Percentiles rank a stretch among this genome's conserved stretches.
phyloP scores from a whole-genome alignment of 345 rosid species.

The Trapa bicornis region DNA sequence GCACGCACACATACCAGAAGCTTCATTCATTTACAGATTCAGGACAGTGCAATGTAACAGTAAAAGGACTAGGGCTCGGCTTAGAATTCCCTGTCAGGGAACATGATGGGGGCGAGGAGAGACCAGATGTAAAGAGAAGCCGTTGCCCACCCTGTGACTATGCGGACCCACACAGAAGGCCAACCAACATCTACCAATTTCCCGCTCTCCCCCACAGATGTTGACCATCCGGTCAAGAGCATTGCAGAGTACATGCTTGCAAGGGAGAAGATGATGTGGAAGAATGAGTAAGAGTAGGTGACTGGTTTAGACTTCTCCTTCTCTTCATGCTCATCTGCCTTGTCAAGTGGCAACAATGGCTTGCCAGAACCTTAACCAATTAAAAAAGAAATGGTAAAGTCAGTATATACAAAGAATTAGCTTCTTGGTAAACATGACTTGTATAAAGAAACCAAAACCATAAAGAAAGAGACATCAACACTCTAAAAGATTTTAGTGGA shows the following conservation, averaged over 20 bases:
- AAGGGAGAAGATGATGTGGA: slow-evolving; percentile 94
- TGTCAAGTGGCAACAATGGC: slow-evolving; percentile 83
- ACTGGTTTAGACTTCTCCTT: slow-evolving; percentile 67
- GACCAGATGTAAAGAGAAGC: slow-evolving; percentile 89
- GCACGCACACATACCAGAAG: not conserved
- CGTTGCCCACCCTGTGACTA: slow-evolving; percentile 78
- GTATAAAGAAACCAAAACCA: not conserved
- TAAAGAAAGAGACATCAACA: not conserved
- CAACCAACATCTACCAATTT: slow-evolving; percentile 93
- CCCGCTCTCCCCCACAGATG: slow-evolving; percentile 89
- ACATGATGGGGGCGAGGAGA: slow-evolving; percentile 72
- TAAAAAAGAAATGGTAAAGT: not conserved
- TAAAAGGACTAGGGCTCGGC: not conserved
- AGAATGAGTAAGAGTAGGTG: slow-evolving; percentile 83
- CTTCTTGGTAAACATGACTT: not conserved
- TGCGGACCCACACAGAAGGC: slow-evolving; percentile 92
- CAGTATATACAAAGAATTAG: not conserved
- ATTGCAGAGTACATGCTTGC: slow-evolving; percentile 99
- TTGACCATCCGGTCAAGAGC: slow-evolving; percentile 98
- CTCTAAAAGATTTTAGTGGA: not conserved
- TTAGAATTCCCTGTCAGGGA: slow-evolving; percentile 91
- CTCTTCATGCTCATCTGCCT: slow-evolving; percentile 57
- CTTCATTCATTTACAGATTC: not conserved
- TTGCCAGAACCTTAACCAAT: slow-evolving; percentile 36
- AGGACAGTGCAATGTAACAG: not conserved